Evolutionary conservation across 163 green algal species (phyloP), one percentile per base, ranked within the genome.

Genomic region (Scenedesmus sp.): DNA sequence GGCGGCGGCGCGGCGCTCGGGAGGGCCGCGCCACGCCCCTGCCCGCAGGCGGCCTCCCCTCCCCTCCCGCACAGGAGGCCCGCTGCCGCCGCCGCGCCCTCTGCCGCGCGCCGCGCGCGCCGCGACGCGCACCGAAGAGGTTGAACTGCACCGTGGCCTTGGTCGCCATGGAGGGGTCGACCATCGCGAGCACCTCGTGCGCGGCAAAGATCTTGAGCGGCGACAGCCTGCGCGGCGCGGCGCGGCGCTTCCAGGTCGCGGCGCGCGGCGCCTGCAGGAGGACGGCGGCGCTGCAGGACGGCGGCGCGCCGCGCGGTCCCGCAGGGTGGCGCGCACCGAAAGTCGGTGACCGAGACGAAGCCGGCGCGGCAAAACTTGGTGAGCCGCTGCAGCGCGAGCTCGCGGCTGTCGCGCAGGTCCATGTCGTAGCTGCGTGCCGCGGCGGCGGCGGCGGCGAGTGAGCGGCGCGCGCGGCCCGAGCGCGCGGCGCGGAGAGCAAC

Each of bases 81-180:
- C 5, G 51, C 51, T 28, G 51, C 51, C 51, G 15, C 10, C 15
- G 51, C 54, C 33, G 54, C 54, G 31, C 24, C 54, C 4, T 24
- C 54, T 36, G 54, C 51, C 29, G 51, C 51, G 2, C n/a, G n/a
- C 26, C 3, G 22, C 31, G 11, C 24, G 29, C 34, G 54, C 54
- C 34, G 54, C 54, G 26, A 39, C 18, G 17, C 66, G 57, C 75
- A 33, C 79, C 79, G 71, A 88, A 88, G 58, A 89, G 79, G 63
- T 87, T 92, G 77, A 93, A 89, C 85, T 94, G 87, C 48, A 96
- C 92, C 9, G 94, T 98, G 89, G 95, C 94, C 81, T 98, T 98
- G 22, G 94, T 98, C 10, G 91, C 92, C 86, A 96, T 93, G 63
- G 83, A 92, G 18, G 82, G 83, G 70, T 98, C 94, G 34, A 77